Conservation (phyloP, 495 filamentous ascomycete species). For the Penicillium bovifimosum region DNA sequence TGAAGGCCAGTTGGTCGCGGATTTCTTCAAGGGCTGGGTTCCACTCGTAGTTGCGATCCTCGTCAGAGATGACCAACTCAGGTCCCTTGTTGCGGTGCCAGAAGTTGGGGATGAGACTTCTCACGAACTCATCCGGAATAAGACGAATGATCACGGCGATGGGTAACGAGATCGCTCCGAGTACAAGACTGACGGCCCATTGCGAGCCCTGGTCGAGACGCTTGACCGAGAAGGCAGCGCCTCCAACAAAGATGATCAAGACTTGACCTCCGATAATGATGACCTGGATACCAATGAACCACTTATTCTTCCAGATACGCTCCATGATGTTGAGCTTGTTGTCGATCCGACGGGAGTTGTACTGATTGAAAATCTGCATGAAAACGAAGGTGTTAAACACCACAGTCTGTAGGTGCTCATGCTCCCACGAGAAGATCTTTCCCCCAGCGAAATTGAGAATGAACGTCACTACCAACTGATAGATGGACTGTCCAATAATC, state of each 20-base stretch:
- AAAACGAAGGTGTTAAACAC: constrained; percentile 92
- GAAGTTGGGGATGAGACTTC: constrained; percentile 49
- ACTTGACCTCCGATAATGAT: constrained; percentile 82
- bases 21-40: constrained; percentile 61
- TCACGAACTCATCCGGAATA: constrained; percentile 63
- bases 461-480: constrained; percentile 73
- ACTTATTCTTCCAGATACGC: constrained; percentile 69
- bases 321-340: constrained; percentile 90
- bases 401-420: constrained; percentile 52
- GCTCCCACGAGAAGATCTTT: constrained; percentile 54
- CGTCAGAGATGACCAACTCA: constrained; percentile 61
- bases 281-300: constrained; percentile 75
- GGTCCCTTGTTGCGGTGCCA: constrained; percentile 45
- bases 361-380: constrained; percentile 93
- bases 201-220: constrained; percentile 54
- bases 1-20: constrained; percentile 71
- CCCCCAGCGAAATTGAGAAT: constrained; percentile 69
- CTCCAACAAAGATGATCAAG: constrained; percentile 73
- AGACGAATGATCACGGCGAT: constrained; percentile 67
- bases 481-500: constrained; percentile 82
- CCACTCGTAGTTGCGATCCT: constrained; percentile 64
- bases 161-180: constrained; percentile 65
- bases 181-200: constrained; percentile 69
- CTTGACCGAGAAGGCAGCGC: constrained; percentile 60
- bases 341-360: constrained; percentile 74